Evolutionary conservation across 352 stramenopile species (phyloP).

Genomic region (Phytopythium delawarense): DNA sequence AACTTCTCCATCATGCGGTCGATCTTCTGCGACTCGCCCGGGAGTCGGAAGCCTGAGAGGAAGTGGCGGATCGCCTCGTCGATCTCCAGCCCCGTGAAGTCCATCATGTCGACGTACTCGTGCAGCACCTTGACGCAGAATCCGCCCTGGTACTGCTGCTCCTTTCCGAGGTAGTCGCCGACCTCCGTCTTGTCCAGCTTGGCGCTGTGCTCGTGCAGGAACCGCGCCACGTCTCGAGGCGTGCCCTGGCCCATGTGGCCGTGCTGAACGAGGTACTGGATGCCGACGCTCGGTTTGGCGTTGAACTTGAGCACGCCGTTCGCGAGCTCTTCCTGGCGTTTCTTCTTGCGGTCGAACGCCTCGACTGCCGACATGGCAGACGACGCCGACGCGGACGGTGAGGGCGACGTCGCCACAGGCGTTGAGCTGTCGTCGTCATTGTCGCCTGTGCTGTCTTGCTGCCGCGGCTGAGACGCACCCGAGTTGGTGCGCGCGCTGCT

Average conservation of each 20-base stretch:
- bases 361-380: slow-evolving; percentile 85
- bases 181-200: slow-evolving; percentile 96
- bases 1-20: slow-evolving; percentile 99
- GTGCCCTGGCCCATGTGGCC: slow-evolving; percentile 91
- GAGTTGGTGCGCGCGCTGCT: slow-evolving; percentile 15
- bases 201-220: slow-evolving; percentile 90
- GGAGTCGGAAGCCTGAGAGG: slow-evolving; percentile 96
- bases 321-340: slow-evolving; percentile 94
- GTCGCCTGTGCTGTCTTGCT: slow-evolving; percentile 32
- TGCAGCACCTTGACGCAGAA: slow-evolving; percentile 94
- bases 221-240: slow-evolving; percentile 91
- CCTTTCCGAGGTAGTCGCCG: slow-evolving; percentile 97
- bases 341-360: slow-evolving; percentile 97
- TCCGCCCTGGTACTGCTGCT: slow-evolving; percentile 93
- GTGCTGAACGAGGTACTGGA: slow-evolving; percentile 90
- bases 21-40: slow-evolving; percentile 99
- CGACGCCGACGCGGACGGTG: slow-evolving; percentile 24
- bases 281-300: slow-evolving; percentile 90
- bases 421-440: slow-evolving; percentile 41
- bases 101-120: slow-evolving; percentile 95
- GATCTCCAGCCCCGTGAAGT: slow-evolving; percentile 94
- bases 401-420: slow-evolving; percentile 8
- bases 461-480: slow-evolving; percentile 1
- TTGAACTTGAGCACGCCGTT: slow-evolving; percentile 98
- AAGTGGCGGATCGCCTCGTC: slow-evolving; percentile 98